These are phyloP conservation scores for Pyrenula aspistea DNA, from an alignment of 495 filamentous ascomycete species.

Conservation along the genomic window DNA sequence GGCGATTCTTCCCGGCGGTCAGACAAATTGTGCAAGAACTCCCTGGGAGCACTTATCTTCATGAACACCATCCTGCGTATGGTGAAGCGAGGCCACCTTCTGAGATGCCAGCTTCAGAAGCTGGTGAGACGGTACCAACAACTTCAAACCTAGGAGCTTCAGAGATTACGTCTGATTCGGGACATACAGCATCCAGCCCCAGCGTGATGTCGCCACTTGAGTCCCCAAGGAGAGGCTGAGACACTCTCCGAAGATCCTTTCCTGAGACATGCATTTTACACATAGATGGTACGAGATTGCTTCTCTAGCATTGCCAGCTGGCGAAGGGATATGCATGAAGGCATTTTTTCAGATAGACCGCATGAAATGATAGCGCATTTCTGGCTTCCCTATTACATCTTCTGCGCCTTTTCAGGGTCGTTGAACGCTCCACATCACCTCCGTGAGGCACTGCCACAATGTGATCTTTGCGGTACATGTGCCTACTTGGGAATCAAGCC, in stretches of 20 bases:
- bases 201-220: not conserved
- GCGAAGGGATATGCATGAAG: not conserved
- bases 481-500: not conserved
- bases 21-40: slow-evolving; percentile 9
- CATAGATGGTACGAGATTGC: not conserved
- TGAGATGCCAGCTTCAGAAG: not conserved
- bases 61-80: slow-evolving; percentile 12
- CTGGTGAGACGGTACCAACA: not conserved
- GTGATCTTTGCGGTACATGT: not conserved
- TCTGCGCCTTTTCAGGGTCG: not conserved
- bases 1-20: not conserved
- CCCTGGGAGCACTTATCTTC: slow-evolving; percentile 7
- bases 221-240: not conserved
- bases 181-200: not conserved
- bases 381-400: not conserved
- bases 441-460: not conserved
- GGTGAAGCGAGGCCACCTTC: not conserved
- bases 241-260: not conserved
- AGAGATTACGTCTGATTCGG: not conserved
- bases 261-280: not conserved
- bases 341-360: not conserved
- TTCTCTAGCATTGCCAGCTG: not conserved
- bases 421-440: not conserved
- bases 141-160: not conserved
- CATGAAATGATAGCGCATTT: not conserved